phyloP scores from a whole-genome alignment of 1,139 yeast genomes.

The Chernovozyma aurita region DNA sequence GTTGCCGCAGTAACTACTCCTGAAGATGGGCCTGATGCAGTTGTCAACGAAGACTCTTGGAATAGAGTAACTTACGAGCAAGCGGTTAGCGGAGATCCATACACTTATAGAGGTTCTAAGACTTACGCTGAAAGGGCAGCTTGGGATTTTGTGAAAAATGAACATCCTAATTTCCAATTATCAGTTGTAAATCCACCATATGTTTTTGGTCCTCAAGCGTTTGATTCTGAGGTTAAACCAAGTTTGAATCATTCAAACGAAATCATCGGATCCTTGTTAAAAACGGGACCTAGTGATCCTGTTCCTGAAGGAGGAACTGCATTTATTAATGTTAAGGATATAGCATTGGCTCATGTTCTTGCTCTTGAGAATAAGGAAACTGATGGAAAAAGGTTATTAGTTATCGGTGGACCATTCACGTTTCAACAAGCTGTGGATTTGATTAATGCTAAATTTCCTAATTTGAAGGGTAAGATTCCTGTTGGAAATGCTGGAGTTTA shows the following conservation, averaged over 20 bases:
- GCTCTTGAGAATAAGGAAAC: conserved; percentile 32
- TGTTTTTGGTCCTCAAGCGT: conserved; percentile 26
- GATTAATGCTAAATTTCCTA: conserved; percentile 9
- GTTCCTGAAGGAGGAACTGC: conserved; percentile 16
- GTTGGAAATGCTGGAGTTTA: conserved; percentile 10
- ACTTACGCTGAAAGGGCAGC: conserved; percentile 11
- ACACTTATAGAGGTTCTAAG: conserved; percentile 9
- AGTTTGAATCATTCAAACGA: conserved; percentile 18
- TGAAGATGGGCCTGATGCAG: conserved; percentile 31
- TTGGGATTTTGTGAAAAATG: conserved; percentile 12
- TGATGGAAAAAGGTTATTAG: conserved; percentile 23
- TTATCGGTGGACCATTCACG: conserved; percentile 26
- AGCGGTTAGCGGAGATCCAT: conserved; percentile 9
- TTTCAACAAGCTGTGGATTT: conserved; percentile 31
- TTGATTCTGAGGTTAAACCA: conserved; percentile 12
- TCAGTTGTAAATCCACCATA: conserved; percentile 14
- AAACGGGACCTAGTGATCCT: conserved; percentile 10
- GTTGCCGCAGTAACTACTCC: conserved; percentile 19
- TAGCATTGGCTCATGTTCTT: conserved; percentile 46
- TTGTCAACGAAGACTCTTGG: conserved; percentile 12
- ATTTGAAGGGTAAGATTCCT: conserved; percentile 8
- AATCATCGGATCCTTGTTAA: conserved; percentile 13
- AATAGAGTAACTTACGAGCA: conserved; percentile 11
- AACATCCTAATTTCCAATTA: conserved; percentile 11
- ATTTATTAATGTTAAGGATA: conserved; percentile 50